These are phyloP conservation scores for Mollisia scopiformis DNA, from an alignment of 2,329 filamentous ascomycete species.

Conservation along the genomic window DNA sequence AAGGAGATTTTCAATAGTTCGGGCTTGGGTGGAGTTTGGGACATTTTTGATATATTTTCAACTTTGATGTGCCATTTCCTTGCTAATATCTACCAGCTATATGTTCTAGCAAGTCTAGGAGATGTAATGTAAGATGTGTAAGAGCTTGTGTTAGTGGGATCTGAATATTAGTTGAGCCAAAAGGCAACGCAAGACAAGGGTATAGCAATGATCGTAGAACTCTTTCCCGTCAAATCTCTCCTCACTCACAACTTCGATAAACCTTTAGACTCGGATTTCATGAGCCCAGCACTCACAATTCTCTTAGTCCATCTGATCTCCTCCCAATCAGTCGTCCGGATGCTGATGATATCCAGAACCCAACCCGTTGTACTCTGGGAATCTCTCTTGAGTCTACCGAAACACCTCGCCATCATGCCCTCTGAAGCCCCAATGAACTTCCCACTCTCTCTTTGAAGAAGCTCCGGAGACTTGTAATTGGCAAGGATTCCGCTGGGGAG, in stretches of 20 bases:
- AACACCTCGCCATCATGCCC: conserved; percentile 47
- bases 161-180: conserved; percentile 29
- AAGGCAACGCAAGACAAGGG: conserved; percentile 20
- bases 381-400: conserved; percentile 51
- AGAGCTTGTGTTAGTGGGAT: conserved; percentile 17
- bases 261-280: conserved; percentile 16
- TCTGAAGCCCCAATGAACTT: conserved; percentile 42
- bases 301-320: conserved; percentile 54
- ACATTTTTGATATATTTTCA: not conserved
- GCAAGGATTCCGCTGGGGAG: conserved; percentile 50
- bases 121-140: conserved; percentile 19
- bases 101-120: conserved; percentile 2
- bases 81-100: conserved; percentile 8
- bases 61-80: not conserved
- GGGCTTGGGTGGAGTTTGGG: not conserved
- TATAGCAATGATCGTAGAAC: conserved; percentile 30
- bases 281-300: conserved; percentile 39
- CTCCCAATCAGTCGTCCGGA: conserved; percentile 56
- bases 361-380: conserved; percentile 39
- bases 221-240: conserved; percentile 7
- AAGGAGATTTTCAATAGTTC: not conserved
- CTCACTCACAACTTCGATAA: not conserved
- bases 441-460: conserved; percentile 41
- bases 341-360: conserved; percentile 48
- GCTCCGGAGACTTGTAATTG: conserved; percentile 46